These are phyloP conservation scores for Austroboletus rostrupii DNA, from an alignment of 1,284 basidiomycete genomes.

Conservation along the genomic window DNA sequence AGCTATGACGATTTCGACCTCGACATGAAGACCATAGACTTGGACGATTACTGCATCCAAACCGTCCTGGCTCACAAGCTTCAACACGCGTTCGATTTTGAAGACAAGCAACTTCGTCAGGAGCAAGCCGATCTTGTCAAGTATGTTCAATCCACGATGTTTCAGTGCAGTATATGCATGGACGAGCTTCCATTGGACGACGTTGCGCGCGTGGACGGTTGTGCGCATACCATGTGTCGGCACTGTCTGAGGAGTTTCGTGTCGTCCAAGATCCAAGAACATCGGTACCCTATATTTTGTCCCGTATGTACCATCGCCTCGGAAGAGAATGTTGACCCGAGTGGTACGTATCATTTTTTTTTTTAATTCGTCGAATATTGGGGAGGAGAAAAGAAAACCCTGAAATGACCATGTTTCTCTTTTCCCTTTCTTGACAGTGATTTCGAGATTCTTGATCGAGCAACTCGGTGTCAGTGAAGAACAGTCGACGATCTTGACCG, in stretches of 20 bases:
- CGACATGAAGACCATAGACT: slow-evolving; percentile 1
- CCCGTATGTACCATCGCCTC: slow-evolving; percentile 45
- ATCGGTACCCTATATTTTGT: slow-evolving; percentile 58
- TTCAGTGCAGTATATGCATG: slow-evolving; percentile 55
- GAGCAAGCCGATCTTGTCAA: slow-evolving; percentile 38
- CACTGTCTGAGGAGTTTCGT: slow-evolving; percentile 47
- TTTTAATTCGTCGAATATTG: no score
- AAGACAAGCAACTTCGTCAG: slow-evolving; percentile 37
- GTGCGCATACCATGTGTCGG: slow-evolving; percentile 55
- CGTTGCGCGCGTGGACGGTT: slow-evolving; percentile 43
- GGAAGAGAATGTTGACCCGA: slow-evolving; percentile 18
- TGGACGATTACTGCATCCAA: slow-evolving; percentile 11
- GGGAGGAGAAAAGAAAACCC: no score
- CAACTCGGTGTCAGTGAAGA: slow-evolving; percentile 47
- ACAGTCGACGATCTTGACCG: slow-evolving; percentile 45
- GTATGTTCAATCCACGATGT: slow-evolving; percentile 31
- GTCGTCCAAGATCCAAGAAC: slow-evolving; percentile 45
- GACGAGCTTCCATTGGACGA: slow-evolving; percentile 46
- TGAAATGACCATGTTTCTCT: not conserved
- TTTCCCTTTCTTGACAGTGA: slow-evolving; percentile 29
- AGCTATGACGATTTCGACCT: slow-evolving; percentile 11
- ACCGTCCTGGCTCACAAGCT: slow-evolving; percentile 30
- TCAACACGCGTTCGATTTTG: slow-evolving; percentile 45
- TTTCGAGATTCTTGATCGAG: slow-evolving; percentile 40
- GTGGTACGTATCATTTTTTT: slow-evolving; percentile 31